Evolutionary conservation across 208 protist genomes (phyloP), one percentile per base, ranked within the genome.

Genomic region (Endotrypanum monterogeii): DNA sequence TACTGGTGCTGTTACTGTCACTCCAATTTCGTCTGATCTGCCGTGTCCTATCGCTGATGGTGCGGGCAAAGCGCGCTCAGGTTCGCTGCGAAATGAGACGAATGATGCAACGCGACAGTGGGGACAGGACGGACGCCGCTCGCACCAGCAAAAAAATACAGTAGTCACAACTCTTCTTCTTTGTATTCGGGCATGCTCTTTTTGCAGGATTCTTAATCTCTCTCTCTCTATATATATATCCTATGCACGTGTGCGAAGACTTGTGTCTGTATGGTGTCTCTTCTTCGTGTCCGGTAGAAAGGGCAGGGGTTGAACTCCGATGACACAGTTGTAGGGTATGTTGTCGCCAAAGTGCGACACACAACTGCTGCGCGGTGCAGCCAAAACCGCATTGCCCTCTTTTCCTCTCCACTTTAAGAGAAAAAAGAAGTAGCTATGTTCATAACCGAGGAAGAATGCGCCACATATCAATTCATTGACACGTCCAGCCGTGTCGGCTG

Each of bases 1-100:
- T 96, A 11, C 81, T 93, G 62, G 54, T 83, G 5, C 25, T 85
- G 14, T 72, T 88, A 32, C 57, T 88, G 35, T 52, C 56, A 30
- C 46, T 93, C 52, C 82, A 89, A 65, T 58, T 88, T 30, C 80
- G 74, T 6, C 73, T 74, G 46, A 71, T 23, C 28, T 63, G 73
- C 39, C 77, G 79, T n/a, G 55, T 85, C 9, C 25, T 86, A n/a
- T 76, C 79, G 61, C 46, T 90, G 30, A 67, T 83, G 61, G 56
- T 85, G 41, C 73, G 74, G 46, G 67, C 69, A 28, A 80, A 83
- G 57, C 48, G 57, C n/a, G 54, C 37, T 28, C 77, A 78, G 70
- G 28, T 78, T 52, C 63, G 28, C n/a, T 67, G 61, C 4, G 51
- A 67, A 60, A 39, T 74, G 71, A 54, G 67, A 8, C 60, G 32